Conservation (phyloP, 345 rosid species). For the Jatropha curcas region DNA sequence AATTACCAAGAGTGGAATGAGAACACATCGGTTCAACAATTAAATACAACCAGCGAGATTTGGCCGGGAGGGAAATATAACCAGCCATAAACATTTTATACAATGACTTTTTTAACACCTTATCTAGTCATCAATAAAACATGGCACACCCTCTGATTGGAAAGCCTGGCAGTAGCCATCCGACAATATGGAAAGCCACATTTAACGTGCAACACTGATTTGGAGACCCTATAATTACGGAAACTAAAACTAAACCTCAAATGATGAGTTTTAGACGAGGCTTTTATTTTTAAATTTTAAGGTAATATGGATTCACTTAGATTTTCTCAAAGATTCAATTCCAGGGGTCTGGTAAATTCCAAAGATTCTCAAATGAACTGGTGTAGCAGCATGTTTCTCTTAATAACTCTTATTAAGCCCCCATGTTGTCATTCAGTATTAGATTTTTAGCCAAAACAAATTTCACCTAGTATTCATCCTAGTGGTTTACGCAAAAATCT, state of each 20-base stretch:
- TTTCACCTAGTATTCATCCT: background rate
- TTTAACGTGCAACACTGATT: background rate
- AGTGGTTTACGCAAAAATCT: background rate
- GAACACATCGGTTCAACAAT: background rate
- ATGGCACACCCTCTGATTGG: background rate
- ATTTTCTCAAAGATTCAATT: background rate
- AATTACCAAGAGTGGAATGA: background rate
- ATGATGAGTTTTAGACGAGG: background rate
- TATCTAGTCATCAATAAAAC: background rate
- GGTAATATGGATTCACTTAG: background rate
- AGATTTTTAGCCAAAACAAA: background rate
- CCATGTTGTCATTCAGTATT: background rate
- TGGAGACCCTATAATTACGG: background rate
- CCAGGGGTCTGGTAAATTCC: background rate
- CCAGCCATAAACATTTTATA: too few relatives aligned
- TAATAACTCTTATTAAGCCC: background rate
- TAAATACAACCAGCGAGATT: background rate
- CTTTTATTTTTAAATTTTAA: background rate
- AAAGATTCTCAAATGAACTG: background rate
- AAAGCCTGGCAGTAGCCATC: background rate
- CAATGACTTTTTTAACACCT: background rate
- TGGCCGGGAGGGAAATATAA: background rate
- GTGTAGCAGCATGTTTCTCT: background rate
- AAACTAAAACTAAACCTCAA: background rate
- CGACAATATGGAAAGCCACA: background rate